Evolutionary conservation across 2,329 filamentous ascomycete genomes (phyloP), one percentile per base, ranked within the genome.

Genomic region (Periconia sp.): DNA sequence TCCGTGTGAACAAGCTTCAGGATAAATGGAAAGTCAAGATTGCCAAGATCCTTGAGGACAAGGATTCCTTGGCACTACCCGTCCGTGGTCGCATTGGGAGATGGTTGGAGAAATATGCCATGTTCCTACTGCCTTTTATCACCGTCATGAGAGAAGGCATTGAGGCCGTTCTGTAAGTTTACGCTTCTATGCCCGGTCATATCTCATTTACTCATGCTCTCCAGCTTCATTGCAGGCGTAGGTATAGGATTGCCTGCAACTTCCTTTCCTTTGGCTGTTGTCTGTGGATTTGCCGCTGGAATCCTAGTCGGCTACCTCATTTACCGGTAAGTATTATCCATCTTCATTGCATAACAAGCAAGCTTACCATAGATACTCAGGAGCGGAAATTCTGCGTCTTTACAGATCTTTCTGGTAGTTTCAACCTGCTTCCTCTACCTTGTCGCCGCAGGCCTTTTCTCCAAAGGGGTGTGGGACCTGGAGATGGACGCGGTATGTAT

Each of bases 21-120:
- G 86, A 89, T 57, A 94, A 94, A 75, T 96, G 91, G 92, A 84
- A 86, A n/a, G 77, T 88, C 64, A 94, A 94, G 82, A 84, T 96
- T 20, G 84, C 87, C 17, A 84, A 83, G 63, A 85, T 89, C 2
- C 75, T 94, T 30, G 85, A 89, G 60, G 70, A 80, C 11, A 77
- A 81, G 15, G 77, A 82, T n/a, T n/a, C n/a, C n/a, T n/a, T n/a
- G n/a, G n/a, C 15, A 69, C 68, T 6, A 68, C 60, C 35, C 11
- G 65, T 71, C 2, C 72, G 71, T 15, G 75, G 70, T 5, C 76
- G 75, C 5, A 74, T 92, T 57, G 88, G 88, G 74, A 75, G 77
- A 51, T 89, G 84, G 76, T 74, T 80, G 18, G 87, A 92, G 72
- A 91, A 89, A 72, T 94, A 96, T 68, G 85, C 87, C 66, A 91